Evolutionary conservation across 768 basidiomycete genomes (phyloP).

Genomic region (Heimioporus sp.): DNA sequence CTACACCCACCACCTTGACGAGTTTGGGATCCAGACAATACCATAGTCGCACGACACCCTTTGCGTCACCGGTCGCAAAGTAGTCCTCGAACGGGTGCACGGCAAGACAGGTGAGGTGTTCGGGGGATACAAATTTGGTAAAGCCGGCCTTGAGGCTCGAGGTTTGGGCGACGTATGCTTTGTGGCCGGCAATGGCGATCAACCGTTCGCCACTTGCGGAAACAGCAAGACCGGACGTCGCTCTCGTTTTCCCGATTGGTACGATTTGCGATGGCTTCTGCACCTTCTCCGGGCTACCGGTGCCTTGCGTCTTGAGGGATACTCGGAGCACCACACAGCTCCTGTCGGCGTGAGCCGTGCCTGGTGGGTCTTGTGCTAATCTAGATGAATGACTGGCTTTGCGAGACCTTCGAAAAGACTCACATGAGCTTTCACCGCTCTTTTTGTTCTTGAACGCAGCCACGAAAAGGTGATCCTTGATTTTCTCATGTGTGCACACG

Average conservation of each 20-base stretch:
- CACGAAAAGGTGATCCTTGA: slow-evolving; percentile 70
- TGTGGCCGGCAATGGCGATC: slow-evolving; percentile 70
- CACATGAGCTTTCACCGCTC: slow-evolving; percentile 33
- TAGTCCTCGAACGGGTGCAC: slow-evolving; percentile 90
- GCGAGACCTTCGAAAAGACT: slow-evolving; percentile 1
- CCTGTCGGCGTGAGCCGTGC: slow-evolving; percentile 22
- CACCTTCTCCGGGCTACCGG: slow-evolving; percentile 40
- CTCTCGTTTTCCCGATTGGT: slow-evolving; percentile 64
- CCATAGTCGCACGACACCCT: slow-evolving; percentile 87
- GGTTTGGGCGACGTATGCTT: slow-evolving; percentile 70
- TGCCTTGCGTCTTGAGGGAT: slow-evolving; percentile 45
- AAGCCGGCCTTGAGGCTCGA: slow-evolving; percentile 62
- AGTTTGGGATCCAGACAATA: slow-evolving; percentile 77
- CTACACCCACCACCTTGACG: slow-evolving; percentile 55
- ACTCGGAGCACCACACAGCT: slow-evolving; percentile 54
- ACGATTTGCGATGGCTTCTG: slow-evolving; percentile 48
- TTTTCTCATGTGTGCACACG: slow-evolving; percentile 67
- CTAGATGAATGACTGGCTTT: not conserved
- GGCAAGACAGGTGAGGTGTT: slow-evolving; percentile 77
- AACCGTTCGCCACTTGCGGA: slow-evolving; percentile 80
- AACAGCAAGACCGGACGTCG: slow-evolving; percentile 61
- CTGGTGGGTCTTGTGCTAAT: slow-evolving; percentile 8
- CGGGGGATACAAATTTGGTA: slow-evolving; percentile 80
- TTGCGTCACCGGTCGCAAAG: slow-evolving; percentile 91
- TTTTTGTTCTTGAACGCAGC: slow-evolving; percentile 54